These are phyloP conservation scores for Mucor lusitanicus DNA, from an alignment of 371 early-diverging fungal genomes.

Conservation along the genomic window DNA sequence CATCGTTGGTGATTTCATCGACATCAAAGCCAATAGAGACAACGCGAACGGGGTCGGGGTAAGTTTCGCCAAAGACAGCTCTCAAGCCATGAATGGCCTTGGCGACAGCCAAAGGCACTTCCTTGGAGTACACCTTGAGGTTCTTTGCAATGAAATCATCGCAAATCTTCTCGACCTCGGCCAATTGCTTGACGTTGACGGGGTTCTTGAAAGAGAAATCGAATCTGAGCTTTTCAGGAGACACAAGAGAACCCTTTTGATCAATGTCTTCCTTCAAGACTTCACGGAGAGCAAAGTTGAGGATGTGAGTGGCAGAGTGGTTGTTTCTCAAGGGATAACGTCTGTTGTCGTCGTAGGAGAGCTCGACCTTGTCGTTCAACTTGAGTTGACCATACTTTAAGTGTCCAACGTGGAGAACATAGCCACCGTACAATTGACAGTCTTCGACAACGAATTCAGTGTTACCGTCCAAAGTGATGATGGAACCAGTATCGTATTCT, in stretches of 20 bases:
- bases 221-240: constrained; percentile 97
- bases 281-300: constrained; percentile 94
- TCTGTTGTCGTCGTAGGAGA: constrained; percentile 87
- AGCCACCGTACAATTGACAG: constrained; percentile 95
- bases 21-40: constrained; percentile 91
- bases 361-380: constrained; percentile 72
- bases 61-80: constrained; percentile 96
- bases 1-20: constrained; percentile 85
- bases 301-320: constrained; percentile 98
- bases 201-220: constrained; percentile 90
- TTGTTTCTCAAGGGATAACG: constrained; percentile 93
- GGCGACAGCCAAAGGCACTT: constrained; percentile 83
- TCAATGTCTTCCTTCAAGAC: constrained; percentile 79
- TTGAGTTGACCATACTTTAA: constrained; percentile 84
- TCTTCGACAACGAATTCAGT: constrained; percentile 93
- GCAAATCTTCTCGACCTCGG: constrained; percentile 81
- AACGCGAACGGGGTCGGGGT: constrained; percentile 96
- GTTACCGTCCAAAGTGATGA: constrained; percentile 80
- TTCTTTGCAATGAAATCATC: constrained; percentile 82
- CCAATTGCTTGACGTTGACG: constrained; percentile 82
- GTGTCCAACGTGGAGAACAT: constrained; percentile 96
- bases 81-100: constrained; percentile 88
- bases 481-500: constrained; percentile 95
- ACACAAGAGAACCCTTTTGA: constrained; percentile 98
- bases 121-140: constrained; percentile 78